These are phyloP conservation scores for Hortiboletus rubellus DNA, from an alignment of 1,284 basidiomycete genomes.

Conservation along the genomic window DNA sequence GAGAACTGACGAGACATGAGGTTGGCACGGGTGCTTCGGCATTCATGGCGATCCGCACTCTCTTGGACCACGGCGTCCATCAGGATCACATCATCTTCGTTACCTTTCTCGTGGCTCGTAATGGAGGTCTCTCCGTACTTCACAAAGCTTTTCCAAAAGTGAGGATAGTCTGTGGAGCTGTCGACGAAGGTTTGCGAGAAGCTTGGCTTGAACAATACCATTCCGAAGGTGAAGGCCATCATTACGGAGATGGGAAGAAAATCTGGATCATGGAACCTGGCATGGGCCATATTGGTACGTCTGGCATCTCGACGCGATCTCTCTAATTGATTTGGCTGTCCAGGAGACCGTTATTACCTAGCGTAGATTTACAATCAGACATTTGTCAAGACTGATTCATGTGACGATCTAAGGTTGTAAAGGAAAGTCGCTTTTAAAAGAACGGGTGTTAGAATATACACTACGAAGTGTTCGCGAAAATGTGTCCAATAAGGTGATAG, in stretches of 20 bases:
- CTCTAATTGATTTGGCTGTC: constrained; percentile 4
- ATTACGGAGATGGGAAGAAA: constrained; percentile 49
- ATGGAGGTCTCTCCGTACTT: constrained; percentile 77
- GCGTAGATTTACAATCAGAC: constrained; percentile 15
- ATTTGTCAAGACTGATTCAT: constrained; percentile 3
- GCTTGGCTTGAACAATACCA: constrained; percentile 63
- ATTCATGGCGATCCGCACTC: constrained; percentile 94
- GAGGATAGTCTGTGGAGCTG: constrained; percentile 78
- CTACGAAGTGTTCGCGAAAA: constrained; percentile 5
- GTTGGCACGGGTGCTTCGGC: constrained; percentile 95
- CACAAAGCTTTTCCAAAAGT: constrained; percentile 82
- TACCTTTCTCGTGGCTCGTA: constrained; percentile 82
- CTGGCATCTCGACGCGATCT: neutral
- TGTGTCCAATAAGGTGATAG: constrained; percentile 2
- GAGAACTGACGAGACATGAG: constrained; percentile 38
- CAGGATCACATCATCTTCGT: constrained; percentile 86
- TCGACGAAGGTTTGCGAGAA: constrained; percentile 75
- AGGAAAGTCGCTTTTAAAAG: constrained; percentile 11
- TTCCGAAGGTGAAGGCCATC: constrained; percentile 40
- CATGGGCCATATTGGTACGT: constrained; percentile 78
- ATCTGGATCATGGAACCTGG: constrained; percentile 80
- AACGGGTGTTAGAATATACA: constrained; percentile 20
- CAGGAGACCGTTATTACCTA: constrained; percentile 52
- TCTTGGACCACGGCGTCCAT: constrained; percentile 92
- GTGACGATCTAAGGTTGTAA: neutral